Evolutionary conservation across 257 asterid species (phyloP).

Genomic region (Primulina eburnea): DNA sequence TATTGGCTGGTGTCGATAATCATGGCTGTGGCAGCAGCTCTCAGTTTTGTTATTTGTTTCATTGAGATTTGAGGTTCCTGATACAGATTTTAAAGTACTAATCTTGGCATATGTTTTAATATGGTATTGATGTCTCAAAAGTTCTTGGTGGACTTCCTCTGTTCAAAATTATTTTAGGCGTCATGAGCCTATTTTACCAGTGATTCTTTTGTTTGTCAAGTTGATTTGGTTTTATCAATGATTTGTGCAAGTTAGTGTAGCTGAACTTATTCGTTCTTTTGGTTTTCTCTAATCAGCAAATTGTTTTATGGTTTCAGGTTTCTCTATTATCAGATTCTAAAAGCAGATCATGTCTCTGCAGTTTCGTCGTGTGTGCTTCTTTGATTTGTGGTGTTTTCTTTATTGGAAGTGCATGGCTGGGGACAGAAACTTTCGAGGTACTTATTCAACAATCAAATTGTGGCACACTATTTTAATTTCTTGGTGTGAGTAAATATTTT

Average conservation of each 20-base stretch:
- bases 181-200: not conserved
- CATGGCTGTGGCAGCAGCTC: not conserved
- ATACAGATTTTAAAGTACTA: not conserved
- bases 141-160: not conserved
- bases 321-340: conserved; percentile 44
- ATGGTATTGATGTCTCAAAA: not conserved
- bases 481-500: not conserved
- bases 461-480: not conserved
- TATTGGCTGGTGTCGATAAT: not conserved
- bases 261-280: no score
- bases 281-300: conserved; percentile 1
- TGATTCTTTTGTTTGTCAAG: not conserved
- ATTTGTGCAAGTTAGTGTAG: not conserved
- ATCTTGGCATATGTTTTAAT: not conserved
- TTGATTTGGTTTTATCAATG: not conserved
- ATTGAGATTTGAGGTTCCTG: not conserved
- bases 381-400: conserved; percentile 63
- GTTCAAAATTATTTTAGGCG: not conserved
- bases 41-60: not conserved
- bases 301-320: conserved; percentile 40
- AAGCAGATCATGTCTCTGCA: conserved; percentile 48
- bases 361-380: conserved; percentile 44
- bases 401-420: conserved; percentile 49
- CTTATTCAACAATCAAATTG: not conserved
- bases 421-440: conserved; percentile 47